Evolutionary conservation across 139 green algal genomes (phyloP), one percentile per base, ranked within the genome.

Genomic region (Coccomyxa sp.): DNA sequence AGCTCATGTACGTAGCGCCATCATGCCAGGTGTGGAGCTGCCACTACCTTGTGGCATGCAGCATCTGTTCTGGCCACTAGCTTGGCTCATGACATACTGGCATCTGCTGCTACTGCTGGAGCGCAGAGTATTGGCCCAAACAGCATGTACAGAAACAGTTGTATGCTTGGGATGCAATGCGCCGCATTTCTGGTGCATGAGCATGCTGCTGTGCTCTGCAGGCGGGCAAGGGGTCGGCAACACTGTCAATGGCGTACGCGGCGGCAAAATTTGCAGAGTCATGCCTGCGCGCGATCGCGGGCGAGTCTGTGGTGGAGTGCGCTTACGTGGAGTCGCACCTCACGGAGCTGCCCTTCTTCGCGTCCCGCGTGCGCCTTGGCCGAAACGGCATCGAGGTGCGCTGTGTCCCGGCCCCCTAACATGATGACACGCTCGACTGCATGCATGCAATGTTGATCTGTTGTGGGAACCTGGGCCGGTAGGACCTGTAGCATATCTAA

Each of bases 211-310:
- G 23, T 80, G 38, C 76, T 51, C 13, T 76, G 76, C 75, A 91
- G 87, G 95, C 92, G 13, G 95, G 95, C 75, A 91, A 93, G 25
- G 97, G 96, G 60, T 97, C 91, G 10, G 97, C 97, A 13, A 99
- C 97, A 31, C 91, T 99, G 57, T 98, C 93, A 63, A 99, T 99
- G 97, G 97, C 97, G 7, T 96, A 96, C 71, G 95, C 95, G 3
- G 95, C 95, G 0, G 92, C 94, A 0, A 85, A 90, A 78, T 98
- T 98, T 88, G 91, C 90, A 82, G 87, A 92, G 58, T 84, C 89
- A 0, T 96, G 91, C 76, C 82, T 98, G 82, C 86, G 88, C 16
- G 94, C 94, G 27, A 91, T 97, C 86, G 38, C 67, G 0, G 94
- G 95, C 14, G 90, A 95, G 82, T 59, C 81, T 1, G 88, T 99